phyloP scores from a whole-genome alignment of 352 stramenopile species.

The Globisporangium polare region DNA sequence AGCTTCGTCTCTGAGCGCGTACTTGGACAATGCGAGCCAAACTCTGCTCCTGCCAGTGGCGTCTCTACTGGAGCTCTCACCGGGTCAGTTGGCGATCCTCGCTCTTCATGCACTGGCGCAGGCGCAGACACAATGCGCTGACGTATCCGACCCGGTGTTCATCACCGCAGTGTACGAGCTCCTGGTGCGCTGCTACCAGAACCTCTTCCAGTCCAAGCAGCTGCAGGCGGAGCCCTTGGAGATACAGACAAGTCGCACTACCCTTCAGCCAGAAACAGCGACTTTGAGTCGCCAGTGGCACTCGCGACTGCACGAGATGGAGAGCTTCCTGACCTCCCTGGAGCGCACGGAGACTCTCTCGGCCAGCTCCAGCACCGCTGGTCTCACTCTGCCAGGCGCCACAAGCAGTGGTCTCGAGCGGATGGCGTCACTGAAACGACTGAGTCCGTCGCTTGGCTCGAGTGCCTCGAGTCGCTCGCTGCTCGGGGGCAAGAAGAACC shows the following conservation, averaged over 20 bases:
- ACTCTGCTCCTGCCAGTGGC: conserved; percentile 31
- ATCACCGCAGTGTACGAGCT: conserved; percentile 44
- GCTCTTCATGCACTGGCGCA: conserved; percentile 49
- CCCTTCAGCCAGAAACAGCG: not conserved
- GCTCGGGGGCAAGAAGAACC: conserved; percentile 16
- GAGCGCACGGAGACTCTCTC: not conserved
- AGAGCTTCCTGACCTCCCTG: conserved; percentile 44
- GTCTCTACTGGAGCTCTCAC: conserved; percentile 35
- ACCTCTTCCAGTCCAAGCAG: conserved; percentile 32
- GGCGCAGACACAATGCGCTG: conserved; percentile 21
- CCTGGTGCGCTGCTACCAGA: conserved; percentile 59
- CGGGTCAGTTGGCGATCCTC: conserved; percentile 50
- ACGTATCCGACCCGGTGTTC: conserved; percentile 52
- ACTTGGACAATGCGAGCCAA: conserved; percentile 17
- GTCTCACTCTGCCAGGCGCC: not conserved
- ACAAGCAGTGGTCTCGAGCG: conserved; percentile 3
- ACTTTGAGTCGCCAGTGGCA: conserved; percentile 30
- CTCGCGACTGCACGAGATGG: conserved; percentile 39
- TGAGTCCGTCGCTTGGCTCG: not conserved
- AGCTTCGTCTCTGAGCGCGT: not conserved
- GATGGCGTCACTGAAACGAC: not conserved
- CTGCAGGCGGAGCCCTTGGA: not conserved
- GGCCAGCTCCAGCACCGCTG: not conserved
- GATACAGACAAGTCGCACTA: not conserved
- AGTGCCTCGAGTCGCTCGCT: conserved; percentile 32